Percentiles rank a stretch among this genome's conserved stretches.
phyloP scores from a whole-genome alignment of 352 stramenopile genomes.

The Phytophthora sojae region DNA sequence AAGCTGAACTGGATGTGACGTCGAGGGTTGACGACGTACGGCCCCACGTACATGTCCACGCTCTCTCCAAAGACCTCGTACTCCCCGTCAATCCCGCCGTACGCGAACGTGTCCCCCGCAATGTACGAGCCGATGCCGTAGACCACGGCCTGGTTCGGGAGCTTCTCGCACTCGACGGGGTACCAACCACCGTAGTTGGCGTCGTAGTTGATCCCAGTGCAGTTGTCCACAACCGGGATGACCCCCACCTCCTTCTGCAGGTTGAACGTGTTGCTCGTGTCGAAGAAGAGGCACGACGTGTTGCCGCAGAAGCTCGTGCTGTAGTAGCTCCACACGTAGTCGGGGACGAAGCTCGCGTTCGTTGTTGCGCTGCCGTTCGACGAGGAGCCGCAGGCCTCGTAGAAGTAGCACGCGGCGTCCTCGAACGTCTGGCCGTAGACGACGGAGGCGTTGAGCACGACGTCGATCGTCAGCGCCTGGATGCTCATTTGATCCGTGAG shows the following conservation, averaged over 20 bases:
- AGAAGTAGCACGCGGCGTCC: slow-evolving; percentile 17
- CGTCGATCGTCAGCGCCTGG: slow-evolving; percentile 39
- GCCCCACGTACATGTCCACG: slow-evolving; percentile 24
- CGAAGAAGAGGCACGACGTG: slow-evolving; percentile 46
- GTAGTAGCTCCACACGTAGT: slow-evolving; percentile 37
- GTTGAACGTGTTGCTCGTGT: slow-evolving; percentile 37
- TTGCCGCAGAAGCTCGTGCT: slow-evolving; percentile 43
- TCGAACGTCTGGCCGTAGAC: slow-evolving; percentile 31
- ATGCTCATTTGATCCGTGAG: slow-evolving; percentile 38
- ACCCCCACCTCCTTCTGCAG: slow-evolving; percentile 50
- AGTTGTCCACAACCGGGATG: slow-evolving; percentile 40
- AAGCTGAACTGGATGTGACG: slow-evolving; percentile 56
- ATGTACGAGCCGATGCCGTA: slow-evolving; percentile 62
- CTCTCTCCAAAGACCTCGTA: slow-evolving; percentile 21
- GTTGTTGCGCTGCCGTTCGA: slow-evolving; percentile 9
- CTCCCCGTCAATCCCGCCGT: slow-evolving; percentile 19
- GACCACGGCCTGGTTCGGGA: slow-evolving; percentile 39
- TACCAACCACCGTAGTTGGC: slow-evolving; percentile 52
- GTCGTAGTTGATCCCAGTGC: slow-evolving; percentile 46
- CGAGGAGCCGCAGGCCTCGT: slow-evolving; percentile 8
- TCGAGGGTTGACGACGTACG: slow-evolving; percentile 45
- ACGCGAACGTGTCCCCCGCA: slow-evolving; percentile 42
- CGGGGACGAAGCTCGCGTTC: slow-evolving; percentile 15
- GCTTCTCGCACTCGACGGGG: slow-evolving; percentile 35
- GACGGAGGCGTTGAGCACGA: slow-evolving; percentile 27